Percentiles rank a stretch among this genome's conserved stretches.
phyloP scores from a whole-genome alignment of 768 basidiomycete genomes.

The Leccinum boreale region DNA sequence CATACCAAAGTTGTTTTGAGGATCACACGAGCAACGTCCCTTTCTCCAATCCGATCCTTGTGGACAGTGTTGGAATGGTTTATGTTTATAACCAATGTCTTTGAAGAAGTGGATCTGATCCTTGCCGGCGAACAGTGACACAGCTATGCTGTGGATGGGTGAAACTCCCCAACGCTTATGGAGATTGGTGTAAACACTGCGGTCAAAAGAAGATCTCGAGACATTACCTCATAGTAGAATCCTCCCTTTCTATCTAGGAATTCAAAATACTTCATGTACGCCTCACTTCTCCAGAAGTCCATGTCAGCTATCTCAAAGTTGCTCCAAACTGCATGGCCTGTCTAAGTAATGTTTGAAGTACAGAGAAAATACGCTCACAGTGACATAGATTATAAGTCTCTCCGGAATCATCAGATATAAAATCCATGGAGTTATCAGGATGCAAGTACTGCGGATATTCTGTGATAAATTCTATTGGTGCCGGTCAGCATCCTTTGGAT shows the following conservation, averaged over 20 bases:
- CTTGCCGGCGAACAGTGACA: slow-evolving; percentile 82
- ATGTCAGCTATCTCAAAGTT: slow-evolving; percentile 91
- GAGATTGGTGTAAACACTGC: not conserved
- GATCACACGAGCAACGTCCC: slow-evolving; percentile 87
- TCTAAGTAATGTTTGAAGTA: not conserved
- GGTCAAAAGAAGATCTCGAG: not conserved
- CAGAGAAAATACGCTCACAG: slow-evolving; percentile 37
- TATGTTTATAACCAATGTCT: slow-evolving; percentile 90
- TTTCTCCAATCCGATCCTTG: slow-evolving; percentile 65
- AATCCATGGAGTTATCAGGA: slow-evolving; percentile 57
- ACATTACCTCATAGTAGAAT: slow-evolving; percentile 79
- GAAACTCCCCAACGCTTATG: slow-evolving; percentile 90
- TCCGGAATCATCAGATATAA: slow-evolving; percentile 65
- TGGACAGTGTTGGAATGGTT: slow-evolving; percentile 92
- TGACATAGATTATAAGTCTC: slow-evolving; percentile 64
- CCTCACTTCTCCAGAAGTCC: slow-evolving; percentile 80
- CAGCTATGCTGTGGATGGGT: slow-evolving; percentile 85
- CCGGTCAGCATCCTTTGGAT: slow-evolving; percentile 30
- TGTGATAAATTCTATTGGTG: slow-evolving; percentile 50
- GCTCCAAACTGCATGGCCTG: slow-evolving; percentile 65
- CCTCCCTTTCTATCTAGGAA: slow-evolving; percentile 77
- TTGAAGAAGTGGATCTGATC: slow-evolving; percentile 94
- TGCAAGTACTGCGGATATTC: slow-evolving; percentile 54
- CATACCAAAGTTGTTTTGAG: slow-evolving; percentile 70
- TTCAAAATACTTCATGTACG: slow-evolving; percentile 82